Conservation (phyloP, 306 rosid genomes). For the Fragaria nilgerrensis region DNA sequence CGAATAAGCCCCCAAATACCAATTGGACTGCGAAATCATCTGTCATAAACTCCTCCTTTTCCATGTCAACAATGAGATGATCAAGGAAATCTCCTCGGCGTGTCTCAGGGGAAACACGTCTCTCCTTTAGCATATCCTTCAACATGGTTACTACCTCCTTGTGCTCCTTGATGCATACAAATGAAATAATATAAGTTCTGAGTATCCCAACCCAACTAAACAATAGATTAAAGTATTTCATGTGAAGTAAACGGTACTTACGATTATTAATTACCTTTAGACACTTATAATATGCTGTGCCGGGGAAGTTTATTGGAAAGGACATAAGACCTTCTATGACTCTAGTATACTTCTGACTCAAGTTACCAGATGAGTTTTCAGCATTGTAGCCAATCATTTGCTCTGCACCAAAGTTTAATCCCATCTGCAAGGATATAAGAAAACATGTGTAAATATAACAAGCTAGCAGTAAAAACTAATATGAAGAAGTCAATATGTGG, state of each 20-base stretch:
- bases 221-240: background rate
- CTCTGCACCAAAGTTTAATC: constrained; percentile 29
- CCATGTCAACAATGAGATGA: constrained; percentile 26
- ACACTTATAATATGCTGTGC: constrained; percentile 34
- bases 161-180: constrained; percentile 11
- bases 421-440: constrained; percentile 25
- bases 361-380: constrained; percentile 16
- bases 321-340: constrained; percentile 32
- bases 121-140: constrained; percentile 28
- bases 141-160: constrained; percentile 24
- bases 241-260: background rate
- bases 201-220: background rate
- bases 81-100: constrained; percentile 31
- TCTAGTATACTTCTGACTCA: constrained; percentile 25
- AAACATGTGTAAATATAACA: background rate
- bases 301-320: constrained; percentile 38
- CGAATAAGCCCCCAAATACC: constrained; percentile 28
- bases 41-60: constrained; percentile 21
- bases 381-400: constrained; percentile 24
- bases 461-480: too few species aligned
- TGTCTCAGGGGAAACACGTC: constrained; percentile 15
- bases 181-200: too few species aligned
- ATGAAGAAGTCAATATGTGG: too few species aligned
- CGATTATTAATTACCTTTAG: constrained; percentile 13
- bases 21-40: constrained; percentile 24